These are phyloP conservation scores for Albugo laibachii DNA, from an alignment of 352 stramenopile genomes.

Conservation along the genomic window DNA sequence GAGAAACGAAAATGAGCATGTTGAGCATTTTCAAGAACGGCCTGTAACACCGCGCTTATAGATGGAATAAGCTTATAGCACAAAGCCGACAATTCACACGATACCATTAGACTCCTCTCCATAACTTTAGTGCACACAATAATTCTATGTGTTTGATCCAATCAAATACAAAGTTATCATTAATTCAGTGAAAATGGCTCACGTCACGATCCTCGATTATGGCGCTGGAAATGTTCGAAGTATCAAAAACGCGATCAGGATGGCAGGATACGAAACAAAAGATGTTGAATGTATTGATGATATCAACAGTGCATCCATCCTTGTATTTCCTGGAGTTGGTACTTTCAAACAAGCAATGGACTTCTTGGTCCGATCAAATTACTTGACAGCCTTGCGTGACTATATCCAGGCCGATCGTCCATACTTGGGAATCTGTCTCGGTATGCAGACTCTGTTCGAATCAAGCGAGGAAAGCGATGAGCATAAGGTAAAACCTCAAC, in stretches of 20 bases:
- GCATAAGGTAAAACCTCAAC: constrained; percentile 12
- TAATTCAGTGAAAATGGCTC: not conserved
- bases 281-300: constrained; percentile 79
- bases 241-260: constrained; percentile 90
- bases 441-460: constrained; percentile 98
- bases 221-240: constrained; percentile 97
- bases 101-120: too few relatives aligned
- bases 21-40: too few relatives aligned
- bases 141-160: not conserved
- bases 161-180: constrained; percentile 2
- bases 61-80: too few relatives aligned
- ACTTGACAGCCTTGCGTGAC: constrained; percentile 69
- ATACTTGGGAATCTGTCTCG: constrained; percentile 96
- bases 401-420: constrained; percentile 77
- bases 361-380: constrained; percentile 79
- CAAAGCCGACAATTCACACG: too few relatives aligned
- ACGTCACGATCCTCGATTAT: constrained; percentile 90
- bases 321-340: constrained; percentile 76
- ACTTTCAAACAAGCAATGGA: constrained; percentile 82
- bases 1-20: not conserved
- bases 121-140: not conserved
- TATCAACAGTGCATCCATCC: constrained; percentile 71
- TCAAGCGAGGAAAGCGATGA: constrained; percentile 84
- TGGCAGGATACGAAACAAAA: constrained; percentile 74
- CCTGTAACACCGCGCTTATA: too few relatives aligned